Evolutionary conservation across 225 moss, liverwort and hornwort species (phyloP), one percentile per base, ranked within the genome.

Genomic region (Pseudoscleropodium purum): DNA sequence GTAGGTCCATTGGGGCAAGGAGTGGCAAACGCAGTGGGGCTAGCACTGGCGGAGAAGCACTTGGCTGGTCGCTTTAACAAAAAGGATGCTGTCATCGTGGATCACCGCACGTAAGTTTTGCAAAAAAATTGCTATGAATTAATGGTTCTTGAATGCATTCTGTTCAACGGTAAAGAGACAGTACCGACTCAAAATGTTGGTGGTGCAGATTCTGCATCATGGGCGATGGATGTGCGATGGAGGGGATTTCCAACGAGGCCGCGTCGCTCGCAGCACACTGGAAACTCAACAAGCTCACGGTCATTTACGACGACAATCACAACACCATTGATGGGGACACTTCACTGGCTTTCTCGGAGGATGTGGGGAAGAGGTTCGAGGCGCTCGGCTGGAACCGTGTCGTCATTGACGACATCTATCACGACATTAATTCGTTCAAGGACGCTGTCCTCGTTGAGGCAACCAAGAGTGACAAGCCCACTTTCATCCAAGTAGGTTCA

Each of bases 211-310:
- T 92, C 86, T 97, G 97, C 87, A 96, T 97, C 29, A 96, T 97
- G 96, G 97, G 97, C 17, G 97, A 97, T 84, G 97, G 97, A 52
- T 97, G 97, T 89, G 96, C 97, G 21, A 97, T 97, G 97, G 97
- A 97, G 85, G 97, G 97, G 36, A 96, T 96, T 63, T 90, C 97
- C 8, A 93, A 97, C 43, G 96, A 97, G 91, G 91, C 96, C 20
- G 96, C 96, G 24, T 97, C 96, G n/a, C 90, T 97, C 30, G 96
- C 96, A 27, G 95, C 84, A 21, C 94, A 93, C 69, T 96, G 90
- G 96, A 96, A 97, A 75, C 89, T 97, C 43, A 94, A 95, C 85
- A 97, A 97, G 59, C 92, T 97, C 25, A 97, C 96, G 21, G 86
- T 97, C 63, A 94, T 97, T 47, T 97, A 96, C 66, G 96, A 97